Base-by-base conservation (phyloP, 352 stramenopile genomes). In the Blastocystis sp. region DNA sequence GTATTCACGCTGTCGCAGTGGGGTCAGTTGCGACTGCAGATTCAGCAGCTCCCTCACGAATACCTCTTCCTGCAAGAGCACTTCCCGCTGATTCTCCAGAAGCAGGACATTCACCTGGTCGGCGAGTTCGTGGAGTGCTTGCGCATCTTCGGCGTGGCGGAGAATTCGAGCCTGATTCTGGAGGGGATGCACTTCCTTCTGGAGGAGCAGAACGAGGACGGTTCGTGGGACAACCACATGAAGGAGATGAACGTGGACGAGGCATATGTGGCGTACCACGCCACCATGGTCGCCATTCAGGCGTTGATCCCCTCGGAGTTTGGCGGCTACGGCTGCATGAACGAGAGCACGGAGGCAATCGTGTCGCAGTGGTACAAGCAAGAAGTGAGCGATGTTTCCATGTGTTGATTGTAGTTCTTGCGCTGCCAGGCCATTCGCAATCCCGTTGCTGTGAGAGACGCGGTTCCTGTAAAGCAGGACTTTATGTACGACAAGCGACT, bases 31-130 rank as follows among this genome's bases (percentile, higher is more conserved):
- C 55, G 88, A 4, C 62, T 92, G 24, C 39, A 90, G 37, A 90
- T 95, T 93, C 93, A 96, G 29, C 92, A 96, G 61, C 92, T 97
- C 60, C 94, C 94, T 24, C 94, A 96, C 90, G 95, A 97, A 91
- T 96, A 96, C 74, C 94, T 93, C n/a, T 96, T 96, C 77, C 91
- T 97, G 35, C 93, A 92, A 3, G 93, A 96, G 88, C 93, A 96
- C 76, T 91, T 96, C 60, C 92, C 94, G 29, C 92, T 93, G 76
- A 93, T 95, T 19, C 91, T 96, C 63, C 91, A 93, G 26, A 94
- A 93, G 26, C 93, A 95, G 85, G 93, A 96, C 88, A 85, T 93
- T 1, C 80, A 93, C n/a, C 90, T 95, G 31, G 88, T 96, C 1
- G 91, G 92, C 31, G 94, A 95, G 77, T 94, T 93, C 69, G 71